Conservation (phyloP, 768 basidiomycete genomes). For the Sporobolomyces pararoseus region DNA sequence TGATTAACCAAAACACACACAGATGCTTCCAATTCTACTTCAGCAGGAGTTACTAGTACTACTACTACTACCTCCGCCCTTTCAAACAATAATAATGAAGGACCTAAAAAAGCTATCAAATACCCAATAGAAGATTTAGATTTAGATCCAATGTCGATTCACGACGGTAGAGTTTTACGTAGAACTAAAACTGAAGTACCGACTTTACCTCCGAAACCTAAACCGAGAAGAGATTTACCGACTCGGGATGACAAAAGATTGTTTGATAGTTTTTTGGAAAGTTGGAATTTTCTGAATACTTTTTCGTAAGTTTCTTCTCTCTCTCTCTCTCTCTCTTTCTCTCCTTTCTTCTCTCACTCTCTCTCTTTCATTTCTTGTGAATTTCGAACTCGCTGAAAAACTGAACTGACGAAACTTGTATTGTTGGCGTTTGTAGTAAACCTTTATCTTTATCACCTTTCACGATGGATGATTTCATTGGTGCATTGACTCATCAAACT, state of each 20-base stretch:
- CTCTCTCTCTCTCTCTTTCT: slow-evolving; percentile 10
- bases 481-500: slow-evolving; percentile 70
- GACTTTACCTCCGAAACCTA: slow-evolving; percentile 40
- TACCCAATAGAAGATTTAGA: slow-evolving; percentile 92
- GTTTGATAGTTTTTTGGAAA: slow-evolving; percentile 84
- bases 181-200: slow-evolving; percentile 38
- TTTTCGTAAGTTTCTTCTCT: slow-evolving; percentile 66
- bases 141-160: slow-evolving; percentile 53
- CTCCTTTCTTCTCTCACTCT: slow-evolving; percentile 27
- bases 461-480: slow-evolving; percentile 88
- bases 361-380: no score
- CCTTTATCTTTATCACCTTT: slow-evolving; percentile 81
- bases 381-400: neutral
- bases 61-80: no score
- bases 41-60: no score
- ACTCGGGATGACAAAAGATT: slow-evolving; percentile 44
- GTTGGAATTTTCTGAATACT: slow-evolving; percentile 89
- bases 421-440: slow-evolving; percentile 56
- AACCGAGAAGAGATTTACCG: slow-evolving; percentile 20
- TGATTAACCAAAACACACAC: no score
- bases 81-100: no score
- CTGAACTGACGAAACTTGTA: neutral
- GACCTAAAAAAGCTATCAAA: slow-evolving; percentile 69
- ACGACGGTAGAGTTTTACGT: slow-evolving; percentile 44
- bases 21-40: no score